Base-by-base conservation (phyloP, 176 grass and related monocot genomes). In the Phoenix dactylifera region DNA sequence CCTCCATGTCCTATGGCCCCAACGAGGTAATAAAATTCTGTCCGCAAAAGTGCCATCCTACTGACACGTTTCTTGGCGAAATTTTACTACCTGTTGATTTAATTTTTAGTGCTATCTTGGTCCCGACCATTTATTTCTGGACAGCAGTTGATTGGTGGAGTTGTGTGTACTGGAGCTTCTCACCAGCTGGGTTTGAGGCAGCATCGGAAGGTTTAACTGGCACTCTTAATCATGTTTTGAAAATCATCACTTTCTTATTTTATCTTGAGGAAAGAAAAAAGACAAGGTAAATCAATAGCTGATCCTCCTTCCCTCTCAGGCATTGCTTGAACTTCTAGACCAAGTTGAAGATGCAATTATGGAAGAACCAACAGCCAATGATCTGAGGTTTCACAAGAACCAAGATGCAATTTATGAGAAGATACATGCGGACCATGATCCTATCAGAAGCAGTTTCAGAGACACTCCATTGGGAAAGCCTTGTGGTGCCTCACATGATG, bases 311-410 rank as follows among this genome's bases (percentile, higher is more conserved):
- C 60, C 23, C 70, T 75, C 58, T 7, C 62, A 95, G 92, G 75
- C 78, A 75, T 65, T 96, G 52, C 81, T 96, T 63, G 86, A 78
- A 68, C 92, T 97, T 71, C 62, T 97, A 56, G 87, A 97, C 75
- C 92, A 97, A 88, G 92, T 97, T 23, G 74, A 91, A 78, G 92
- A 97, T 85, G 92, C 83, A 67, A 97, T 97, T 64, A 79, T 58
- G 26, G 92, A 97, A 66, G 91, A 90, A 72, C 72, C 82, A 59
- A 67, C 68, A 20, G 56, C 59, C 25, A 57, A 18, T 63, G 67
- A 72, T 76, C 30, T 19, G 59, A 76, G n/a, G 17, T 26, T 65
- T 23, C 57, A 61, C 74, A 50, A 67, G 75, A 32, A 29, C 29
- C 51, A 72, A 20, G 22, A 32, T 67, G 77, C 15, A 44, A 54